Base-by-base conservation (phyloP, 805 yeast genomes). In the Wickerhamomyces subpelliculosus region DNA sequence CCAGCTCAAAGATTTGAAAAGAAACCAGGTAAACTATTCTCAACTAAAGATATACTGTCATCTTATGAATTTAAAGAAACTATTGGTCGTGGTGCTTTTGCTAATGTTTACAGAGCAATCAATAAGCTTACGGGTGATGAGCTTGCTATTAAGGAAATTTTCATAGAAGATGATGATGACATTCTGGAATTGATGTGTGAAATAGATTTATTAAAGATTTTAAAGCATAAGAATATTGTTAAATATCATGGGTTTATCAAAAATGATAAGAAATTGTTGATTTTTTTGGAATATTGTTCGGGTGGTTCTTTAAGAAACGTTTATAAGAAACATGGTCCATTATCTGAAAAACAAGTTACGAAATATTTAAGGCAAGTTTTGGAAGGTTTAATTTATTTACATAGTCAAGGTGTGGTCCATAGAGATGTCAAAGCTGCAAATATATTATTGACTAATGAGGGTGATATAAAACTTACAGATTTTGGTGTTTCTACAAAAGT, bases 41-140 rank as follows among this genome's bases (percentile, higher is more conserved):
- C 46, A 3, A 46, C 56, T 7, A 46, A 42, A 22, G 54, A 49
- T 30, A 54, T 51, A 4, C 34, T 58, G 48, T 58, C 51, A 40
- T 69, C 69, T 38, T 78, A 73, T 50, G 65, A 65, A 22, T 65
- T 80, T 48, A 67, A 70, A 34, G 82, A 78, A 34, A 71, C 81
- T 27, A 67, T 93, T 3, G 98, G 97, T 3, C 75, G 75, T 42
- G 98, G 98, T 2, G 97, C 97, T 0, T 88, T 78, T 56, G 97
- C 97, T 1, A 74, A 75, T 28, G 97, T 90, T 4, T 88, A 80
- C 58, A 72, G 74, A 41, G 96, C 90, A 0, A 62, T 78, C 22
- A 84, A 87, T 49, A 60, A 71, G 42, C 66, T 64, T 38, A 83
- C 89, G 0, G 75, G 76, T 7, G 80, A 77, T 37, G 69, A 78